Conservation (phyloP, 2,329 filamentous ascomycete species). For the Fusarium papillatum region DNA sequence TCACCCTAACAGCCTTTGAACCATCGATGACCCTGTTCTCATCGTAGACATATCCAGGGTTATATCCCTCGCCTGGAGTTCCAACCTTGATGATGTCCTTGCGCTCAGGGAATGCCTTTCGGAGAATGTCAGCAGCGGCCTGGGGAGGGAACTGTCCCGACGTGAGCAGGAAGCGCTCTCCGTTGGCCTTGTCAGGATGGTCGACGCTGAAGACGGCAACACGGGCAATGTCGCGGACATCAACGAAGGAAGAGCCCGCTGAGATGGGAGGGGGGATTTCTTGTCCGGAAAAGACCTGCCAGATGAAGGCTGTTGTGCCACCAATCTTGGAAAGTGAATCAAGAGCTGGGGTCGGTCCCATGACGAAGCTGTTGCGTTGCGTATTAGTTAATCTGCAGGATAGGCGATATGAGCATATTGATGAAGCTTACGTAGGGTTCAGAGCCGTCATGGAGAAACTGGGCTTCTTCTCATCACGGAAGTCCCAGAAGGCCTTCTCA, state of each 20-base stretch:
- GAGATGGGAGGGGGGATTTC: constrained; percentile 35
- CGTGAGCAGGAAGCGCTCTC: constrained; percentile 36
- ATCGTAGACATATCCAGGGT: constrained; percentile 20
- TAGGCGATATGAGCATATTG: background rate
- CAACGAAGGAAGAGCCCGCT: constrained; percentile 27
- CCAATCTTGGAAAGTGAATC: constrained; percentile 38
- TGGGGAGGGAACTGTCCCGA: constrained; percentile 37
- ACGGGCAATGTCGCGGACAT: constrained; percentile 41
- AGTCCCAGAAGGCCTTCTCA: constrained; percentile 42
- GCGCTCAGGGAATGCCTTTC: constrained; percentile 36
- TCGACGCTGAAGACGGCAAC: constrained; percentile 39
- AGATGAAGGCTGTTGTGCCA: constrained; percentile 37
- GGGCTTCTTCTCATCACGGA: constrained; percentile 35
- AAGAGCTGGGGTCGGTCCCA: constrained; percentile 37
- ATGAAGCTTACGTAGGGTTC: constrained; percentile 37
- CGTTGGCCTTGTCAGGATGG: constrained; percentile 32
- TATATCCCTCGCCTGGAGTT: constrained; percentile 35
- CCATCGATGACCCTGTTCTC: constrained; percentile 29
- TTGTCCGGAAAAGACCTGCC: constrained; percentile 38
- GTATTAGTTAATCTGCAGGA: background rate
- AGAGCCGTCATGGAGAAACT: constrained; percentile 39
- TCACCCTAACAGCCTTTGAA: constrained; percentile 32
- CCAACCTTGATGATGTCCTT: constrained; percentile 37
- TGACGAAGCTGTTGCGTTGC: constrained; percentile 34
- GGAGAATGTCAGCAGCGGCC: constrained; percentile 41